Evolutionary conservation across 169 alveolate species (phyloP), one percentile per base, ranked within the genome.

Genomic region (Eimeria sp.): DNA sequence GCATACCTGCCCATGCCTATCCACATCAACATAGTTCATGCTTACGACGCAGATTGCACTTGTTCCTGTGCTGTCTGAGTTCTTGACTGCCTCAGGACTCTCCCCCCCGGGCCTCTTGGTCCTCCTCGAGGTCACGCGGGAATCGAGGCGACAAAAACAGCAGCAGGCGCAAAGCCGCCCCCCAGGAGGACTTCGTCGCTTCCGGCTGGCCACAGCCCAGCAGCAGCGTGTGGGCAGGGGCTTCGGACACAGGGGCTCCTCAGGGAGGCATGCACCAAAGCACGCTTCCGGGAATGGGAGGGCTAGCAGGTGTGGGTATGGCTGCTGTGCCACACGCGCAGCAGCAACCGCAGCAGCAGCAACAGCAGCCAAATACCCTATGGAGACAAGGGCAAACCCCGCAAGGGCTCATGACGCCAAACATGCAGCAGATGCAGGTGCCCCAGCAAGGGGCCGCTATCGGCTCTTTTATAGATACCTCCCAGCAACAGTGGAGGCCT

Each of bases 141-240:
- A 52, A 30, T 56, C 76, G 90, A 25, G 90, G 74, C 33, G 90
- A 83, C 33, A 83, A 83, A 60, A 58, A 60, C 76, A 83, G 90
- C 77, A 58, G 90, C 90, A 83, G 90, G 68, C 90, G 90, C 71
- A 83, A 60, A 56, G 90, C 60, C 52, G 90, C 77, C 77, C 77
- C 74, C 13, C 90, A 83, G 77, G 90, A 83, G 58, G 90, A 83
- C 74, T 83, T 83, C 40, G 72, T 60, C 0, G 64, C 90, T 2
- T 10, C 90, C 49, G 76, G 77, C 76, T 83, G 90, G 90, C 90
- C 90, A 37, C 90, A 56, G 76, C 77, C 76, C 56, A 60, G 60
- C 27, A 54, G 77, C 60, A 83, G 58, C 58, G 74, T 60, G 8
- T 83, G 90, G 90, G 58, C 77, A n/a, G 76, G 90, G 58, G 90